Base-by-base conservation (phyloP, 805 yeast genomes). In the Pichia paraexigua region DNA sequence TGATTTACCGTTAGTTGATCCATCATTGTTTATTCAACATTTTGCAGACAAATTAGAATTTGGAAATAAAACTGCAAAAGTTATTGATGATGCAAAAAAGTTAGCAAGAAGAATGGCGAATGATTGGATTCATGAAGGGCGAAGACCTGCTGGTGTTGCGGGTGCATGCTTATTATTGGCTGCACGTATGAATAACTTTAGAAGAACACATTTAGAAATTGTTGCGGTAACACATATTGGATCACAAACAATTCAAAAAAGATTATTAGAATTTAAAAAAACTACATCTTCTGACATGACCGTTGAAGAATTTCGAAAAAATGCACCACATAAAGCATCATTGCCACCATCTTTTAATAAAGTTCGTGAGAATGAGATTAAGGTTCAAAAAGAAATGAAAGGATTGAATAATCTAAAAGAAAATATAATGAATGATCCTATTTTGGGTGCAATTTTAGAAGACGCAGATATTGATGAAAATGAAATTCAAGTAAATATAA, bases 111-210 rank as follows among this genome's bases (percentile, higher is more conserved):
- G 96, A 58, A 94, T 94, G 99, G 76, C 91, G 15, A 79, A 82
- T 43, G 98, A 94, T 63, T 94, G 98, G 97, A 86, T 94, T 58
- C 87, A 84, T 64, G 95, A 89, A 68, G 99, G 99, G 25, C 78
- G 99, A 63, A 76, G 98, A 56, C 99, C 99, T 0, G 98, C 99
- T 0, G 99, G 99, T 61, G 81, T 94, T 49, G 99, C 99, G 0
- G 99, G 98, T 22, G 99, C 99, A 0, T 90, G 97, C 68, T 74
- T 94, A 2, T 65, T 95, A 44, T 70, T 94, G 47, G 99, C 99
- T 0, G 94, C 97, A 2, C 78, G 99, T 68, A 95, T 94, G 98
- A 94, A 94, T 69, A 91, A 91, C 63, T 83, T 87, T 64, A 77
- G 97, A 63, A 76, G 98, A 62, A 84, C 95, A 2, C 96, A 92